phyloP scores from a whole-genome alignment of 495 filamentous ascomycete genomes.

The Trypethelium eluteriae region DNA sequence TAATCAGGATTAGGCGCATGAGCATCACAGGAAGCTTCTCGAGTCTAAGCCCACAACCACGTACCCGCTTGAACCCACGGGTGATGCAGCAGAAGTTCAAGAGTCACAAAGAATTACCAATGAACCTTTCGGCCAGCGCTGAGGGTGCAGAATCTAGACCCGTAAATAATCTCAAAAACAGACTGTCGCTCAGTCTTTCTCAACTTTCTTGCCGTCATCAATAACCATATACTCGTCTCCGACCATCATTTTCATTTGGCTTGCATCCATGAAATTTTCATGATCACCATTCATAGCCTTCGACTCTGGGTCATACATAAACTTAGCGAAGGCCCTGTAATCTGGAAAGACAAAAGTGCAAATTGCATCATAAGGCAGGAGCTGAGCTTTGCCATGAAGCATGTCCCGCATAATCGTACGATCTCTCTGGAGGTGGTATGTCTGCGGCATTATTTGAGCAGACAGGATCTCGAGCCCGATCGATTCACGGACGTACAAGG shows the following conservation, averaged over 20 bases:
- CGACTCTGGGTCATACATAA: conserved; percentile 38
- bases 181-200: conserved; percentile 13
- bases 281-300: conserved; percentile 36
- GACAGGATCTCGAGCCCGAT: neutral
- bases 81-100: conserved; percentile 31
- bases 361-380: conserved; percentile 38
- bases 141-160: neutral
- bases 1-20: conserved; percentile 57
- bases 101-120: conserved; percentile 24
- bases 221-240: conserved; percentile 41
- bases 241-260: conserved; percentile 41
- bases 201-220: conserved; percentile 33
- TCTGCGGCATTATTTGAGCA: conserved; percentile 20
- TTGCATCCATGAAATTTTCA: conserved; percentile 39
- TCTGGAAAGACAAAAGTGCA: conserved; percentile 41
- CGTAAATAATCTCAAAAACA: neutral
- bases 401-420: conserved; percentile 38
- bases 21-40: conserved; percentile 73
- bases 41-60: conserved; percentile 69
- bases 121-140: conserved; percentile 11
- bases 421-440: conserved; percentile 36
- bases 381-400: conserved; percentile 34
- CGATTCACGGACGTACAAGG: conserved; percentile 27
- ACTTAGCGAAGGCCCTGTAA: conserved; percentile 35
- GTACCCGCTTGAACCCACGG: conserved; percentile 57